A percentile compares a stretch with the other conserved stretches of the same genome.
These are phyloP conservation scores for Echites panduratus DNA, from an alignment of 257 asterid genomes.

Conservation along the genomic window DNA sequence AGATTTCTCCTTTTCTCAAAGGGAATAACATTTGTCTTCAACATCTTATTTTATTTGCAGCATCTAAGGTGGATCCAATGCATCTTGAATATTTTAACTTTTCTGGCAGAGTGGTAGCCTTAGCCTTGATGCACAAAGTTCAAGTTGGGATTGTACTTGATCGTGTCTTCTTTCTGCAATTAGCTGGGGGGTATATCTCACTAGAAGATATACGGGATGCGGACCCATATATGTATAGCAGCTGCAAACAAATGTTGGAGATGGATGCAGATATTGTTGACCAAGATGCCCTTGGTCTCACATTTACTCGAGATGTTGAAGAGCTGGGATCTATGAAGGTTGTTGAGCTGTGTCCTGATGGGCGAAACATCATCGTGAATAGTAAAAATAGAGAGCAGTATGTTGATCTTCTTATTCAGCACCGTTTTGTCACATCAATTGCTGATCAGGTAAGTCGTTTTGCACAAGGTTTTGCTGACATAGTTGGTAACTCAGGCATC, in stretches of 20 bases:
- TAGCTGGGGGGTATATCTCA: slow-evolving; percentile 58
- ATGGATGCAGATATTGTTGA: slow-evolving; percentile 84
- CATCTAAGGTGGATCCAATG: slow-evolving; percentile 85
- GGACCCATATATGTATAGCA: slow-evolving; percentile 73
- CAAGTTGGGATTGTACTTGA: slow-evolving; percentile 90
- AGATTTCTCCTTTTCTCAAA: slow-evolving; percentile 1
- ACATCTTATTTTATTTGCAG: slow-evolving; percentile 43
- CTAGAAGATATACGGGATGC: slow-evolving; percentile 82
- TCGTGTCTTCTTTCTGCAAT: slow-evolving; percentile 68
- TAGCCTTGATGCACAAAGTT: slow-evolving; percentile 85
- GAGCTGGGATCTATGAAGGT: slow-evolving; percentile 75
- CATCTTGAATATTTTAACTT: slow-evolving; percentile 81
- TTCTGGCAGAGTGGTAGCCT: slow-evolving; percentile 85
- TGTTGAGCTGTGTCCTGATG: slow-evolving; percentile 69
- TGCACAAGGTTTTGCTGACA: slow-evolving; percentile 66
- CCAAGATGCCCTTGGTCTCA: slow-evolving; percentile 80
- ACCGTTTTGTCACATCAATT: slow-evolving; percentile 62
- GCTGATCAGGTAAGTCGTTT: slow-evolving; percentile 62
- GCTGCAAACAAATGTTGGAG: slow-evolving; percentile 90
- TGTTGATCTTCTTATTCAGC: slow-evolving; percentile 67
- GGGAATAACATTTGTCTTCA: slow-evolving; percentile 20
- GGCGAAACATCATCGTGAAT: slow-evolving; percentile 53
- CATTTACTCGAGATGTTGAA: slow-evolving; percentile 71
- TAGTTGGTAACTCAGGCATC: slow-evolving; percentile 33
- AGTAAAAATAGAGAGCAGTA: slow-evolving; percentile 70